Evolutionary conservation across 768 basidiomycete genomes (phyloP).

Genomic region (Daedalea quercina): DNA sequence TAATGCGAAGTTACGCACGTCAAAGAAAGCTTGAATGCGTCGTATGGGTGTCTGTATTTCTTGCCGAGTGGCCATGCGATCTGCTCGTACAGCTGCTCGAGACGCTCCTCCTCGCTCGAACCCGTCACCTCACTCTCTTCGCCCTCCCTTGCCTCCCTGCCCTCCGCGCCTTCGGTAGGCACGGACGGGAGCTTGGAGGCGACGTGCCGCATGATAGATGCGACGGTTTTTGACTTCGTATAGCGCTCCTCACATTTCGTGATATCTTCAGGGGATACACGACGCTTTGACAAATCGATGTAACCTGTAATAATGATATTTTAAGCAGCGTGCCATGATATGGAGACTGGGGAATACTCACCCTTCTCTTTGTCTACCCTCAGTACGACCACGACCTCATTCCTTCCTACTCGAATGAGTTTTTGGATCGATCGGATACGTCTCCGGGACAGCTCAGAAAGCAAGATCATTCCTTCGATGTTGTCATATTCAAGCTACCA

Average conservation of each 20-base stretch:
- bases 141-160: constrained; percentile 36
- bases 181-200: constrained; percentile 68
- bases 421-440: constrained; percentile 98
- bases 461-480: constrained; percentile 98
- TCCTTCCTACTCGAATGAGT: constrained; percentile 93
- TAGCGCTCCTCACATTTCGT: constrained; percentile 98
- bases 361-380: constrained; percentile 99
- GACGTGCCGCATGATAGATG: constrained; percentile 88
- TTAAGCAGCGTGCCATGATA: not conserved
- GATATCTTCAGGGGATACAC: constrained; percentile 97
- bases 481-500: constrained; percentile 98
- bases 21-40: constrained; percentile 95
- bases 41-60: constrained; percentile 93
- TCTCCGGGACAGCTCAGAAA: constrained; percentile 94
- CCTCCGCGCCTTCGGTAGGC: constrained; percentile 32
- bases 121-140: constrained; percentile 33
- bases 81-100: constrained; percentile 85
- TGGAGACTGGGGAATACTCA: constrained; percentile 18
- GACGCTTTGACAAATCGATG: constrained; percentile 97
- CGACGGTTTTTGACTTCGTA: constrained; percentile 96
- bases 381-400: constrained; percentile 97
- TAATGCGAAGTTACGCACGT: constrained; percentile 48
- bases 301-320: constrained; percentile 56
- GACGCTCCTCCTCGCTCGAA: constrained; percentile 65
- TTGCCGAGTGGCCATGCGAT: constrained; percentile 90